Evolutionary conservation across 164 flowering plant genomes (phyloP), one percentile per base, ranked within the genome.

Genomic region (Umbellularia californica): DNA sequence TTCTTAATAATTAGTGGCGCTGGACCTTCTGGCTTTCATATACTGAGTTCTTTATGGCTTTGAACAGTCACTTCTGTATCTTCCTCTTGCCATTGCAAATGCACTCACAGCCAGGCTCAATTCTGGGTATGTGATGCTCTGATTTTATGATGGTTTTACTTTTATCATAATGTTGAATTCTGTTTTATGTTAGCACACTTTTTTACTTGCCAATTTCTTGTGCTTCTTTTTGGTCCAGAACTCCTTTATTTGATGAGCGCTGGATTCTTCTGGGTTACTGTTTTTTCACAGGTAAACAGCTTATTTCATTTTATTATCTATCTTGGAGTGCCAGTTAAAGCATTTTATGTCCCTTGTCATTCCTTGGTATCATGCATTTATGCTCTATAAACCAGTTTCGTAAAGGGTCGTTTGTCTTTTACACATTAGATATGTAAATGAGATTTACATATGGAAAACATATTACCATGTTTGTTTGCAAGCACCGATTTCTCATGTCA

Each of bases 1-100:
- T 41, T 41, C 47, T 41, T 41, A 41, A 41, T 41, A 41, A 41
- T 41, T 5, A 7, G 47, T 41, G 47, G 47, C 10, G 47, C 47
- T 41, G 47, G 10, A 41, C 47, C 47, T 41, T 41, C 47, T 41
- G 47, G 11, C 47, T 5, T 41, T 41, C 47, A 41, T 41, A 41
- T 41, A 41, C 47, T 41, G 47, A 41, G 47, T 41, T 41, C 47
- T 41, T 55, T 55, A 52, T 55, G 2, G 2, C 5, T 55, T 82
- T 77, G 63, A 77, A 74, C 92, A 96, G 98, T 88, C 97, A 15
- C 81, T 96, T n/a, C 70, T 94, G 74, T 91, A 87, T 90, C 93
- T 96, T 50, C 99, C 98, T 33, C 84, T 96, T 80, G 99, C 95
- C 77, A 85, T 94, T 82, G 97, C 99, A 72, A 94, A 94, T 86